Evolutionary conservation across 345 rosid species (phyloP), one percentile per base, ranked within the genome.

Genomic region (Trapa bicornis): DNA sequence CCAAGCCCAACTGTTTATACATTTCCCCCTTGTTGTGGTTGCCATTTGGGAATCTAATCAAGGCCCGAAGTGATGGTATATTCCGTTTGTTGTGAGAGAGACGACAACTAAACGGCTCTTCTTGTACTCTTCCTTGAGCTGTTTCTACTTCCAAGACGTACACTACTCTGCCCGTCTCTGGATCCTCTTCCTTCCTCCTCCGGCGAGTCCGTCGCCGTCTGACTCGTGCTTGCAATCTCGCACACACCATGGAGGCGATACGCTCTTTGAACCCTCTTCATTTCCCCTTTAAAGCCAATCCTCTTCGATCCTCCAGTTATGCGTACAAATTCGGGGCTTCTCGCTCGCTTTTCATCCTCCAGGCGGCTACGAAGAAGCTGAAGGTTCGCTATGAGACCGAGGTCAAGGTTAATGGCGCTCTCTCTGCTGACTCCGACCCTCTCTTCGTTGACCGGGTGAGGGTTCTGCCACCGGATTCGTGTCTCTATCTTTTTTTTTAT

Each of bases 391-490:
- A 85, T 70, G 89, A 78, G 68, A 80, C 81, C 71, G 84, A 87
- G 13, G 78, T 72, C 53, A 86, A 75, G 74, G 79, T 83, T 68
- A 86, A 86, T 62, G 92, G 95, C 60, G 73, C 80, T 39, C 14
- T 74, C 16, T 75, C 82, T 68, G 72, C 82, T 6, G 91, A 89
- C 64, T 68, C 77, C 17, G 92, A 91, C 78, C 64, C 92, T 11
- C 95, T 86, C 68, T 86, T 87, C 83, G 84, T 85, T 70, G 98
- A 89, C 81, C 43, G 43, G 43, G 43, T 41, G 43, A 77, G 96
- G 78, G 96, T 89, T 78, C 70, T 22, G 17, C 29, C 8, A 60
- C 0, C 5, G 10, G 48, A 45, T 7, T 39, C 68, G 0, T 42
- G 5, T 17, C 9, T 48, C 47, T 48, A 22, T 52, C 22, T 53